phyloP scores from a whole-genome alignment of 495 filamentous ascomycete genomes.

The Cercophora newfieldiana region DNA sequence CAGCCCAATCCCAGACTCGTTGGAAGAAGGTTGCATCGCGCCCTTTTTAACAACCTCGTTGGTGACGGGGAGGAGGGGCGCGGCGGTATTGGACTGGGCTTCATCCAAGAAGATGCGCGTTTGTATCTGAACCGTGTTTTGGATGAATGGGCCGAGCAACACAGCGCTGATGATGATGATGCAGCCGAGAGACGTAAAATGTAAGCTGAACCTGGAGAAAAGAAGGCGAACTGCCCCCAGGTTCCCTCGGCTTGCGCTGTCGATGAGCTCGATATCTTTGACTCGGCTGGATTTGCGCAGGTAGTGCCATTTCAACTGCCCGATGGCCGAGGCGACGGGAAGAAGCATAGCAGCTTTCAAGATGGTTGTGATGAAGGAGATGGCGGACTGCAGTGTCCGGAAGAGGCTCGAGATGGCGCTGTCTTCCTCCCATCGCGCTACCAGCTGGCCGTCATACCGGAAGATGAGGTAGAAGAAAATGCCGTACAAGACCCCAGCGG shows the following conservation, averaged over 20 bases:
- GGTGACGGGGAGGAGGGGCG: background rate
- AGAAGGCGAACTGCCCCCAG: background rate
- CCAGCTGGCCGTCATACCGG: background rate
- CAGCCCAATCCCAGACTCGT: background rate
- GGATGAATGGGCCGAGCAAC: background rate
- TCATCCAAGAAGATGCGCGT: background rate
- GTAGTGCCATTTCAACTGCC: background rate
- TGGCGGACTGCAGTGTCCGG: background rate
- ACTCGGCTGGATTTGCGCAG: background rate
- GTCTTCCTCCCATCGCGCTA: background rate
- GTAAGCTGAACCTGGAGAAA: background rate
- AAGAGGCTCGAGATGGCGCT: background rate
- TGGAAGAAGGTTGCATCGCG: background rate
- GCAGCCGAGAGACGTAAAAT: background rate
- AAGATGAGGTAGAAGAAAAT: constrained; percentile 1
- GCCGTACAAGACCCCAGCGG: background rate
- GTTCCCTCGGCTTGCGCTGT: background rate
- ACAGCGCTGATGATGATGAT: background rate
- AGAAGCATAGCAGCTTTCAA: background rate
- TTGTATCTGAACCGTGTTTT: background rate
- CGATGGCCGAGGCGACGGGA: background rate
- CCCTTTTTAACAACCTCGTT: background rate
- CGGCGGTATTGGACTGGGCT: background rate
- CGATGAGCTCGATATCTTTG: background rate
- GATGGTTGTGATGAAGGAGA: background rate